Evolutionary conservation across 371 early-diverging fungal species (phyloP), one percentile per base, ranked within the genome.

Genomic region (Actinomortierella wolfii): DNA sequence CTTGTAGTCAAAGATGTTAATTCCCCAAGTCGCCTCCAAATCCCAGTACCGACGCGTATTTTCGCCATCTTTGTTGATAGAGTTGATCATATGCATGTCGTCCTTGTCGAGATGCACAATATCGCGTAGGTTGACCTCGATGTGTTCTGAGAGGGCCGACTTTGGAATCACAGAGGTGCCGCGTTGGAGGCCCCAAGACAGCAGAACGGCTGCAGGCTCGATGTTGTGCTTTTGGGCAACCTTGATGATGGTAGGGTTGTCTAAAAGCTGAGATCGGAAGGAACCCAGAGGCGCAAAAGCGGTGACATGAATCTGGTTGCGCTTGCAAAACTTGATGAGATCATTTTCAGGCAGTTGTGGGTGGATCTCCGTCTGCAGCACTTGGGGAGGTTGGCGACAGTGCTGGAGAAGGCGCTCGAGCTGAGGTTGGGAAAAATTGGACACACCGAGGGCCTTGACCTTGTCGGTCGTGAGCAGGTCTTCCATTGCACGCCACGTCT

Each of bases 141-240:
- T 76, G 59, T 87, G 80, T 28, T 63, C 67, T 21, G 80, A 76
- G 26, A 70, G 81, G 3, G 77, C 79, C 20, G 84, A 82, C 65
- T 87, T 87, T 51, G 88, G 87, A 55, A 87, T 83, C 14, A 83
- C 85, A 5, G 51, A 28, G 11, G 59, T 66, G 24, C 86, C 85
- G 46, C 91, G 87, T 55, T 89, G 79, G 39, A 90, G 59, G 25
- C 82, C 85, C 94, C 94, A 96, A 46, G 86, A 83, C 26, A 96
- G 68, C 8, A 89, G 68, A 20, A 92, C 84, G 59, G 93, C 91
- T 1, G 93, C 89, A 0, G 90, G 77, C 3, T 88, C 81, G 47
- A 83, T 86, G 18, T 70, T 56, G 61, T 88, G 78, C 28, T 79
- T 83, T 50, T 83, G 61, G 15, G 92, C 91, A 47, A 92, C 78